Conservation (phyloP, 495 filamentous ascomycete species). For the Ramalina peruviana region DNA sequence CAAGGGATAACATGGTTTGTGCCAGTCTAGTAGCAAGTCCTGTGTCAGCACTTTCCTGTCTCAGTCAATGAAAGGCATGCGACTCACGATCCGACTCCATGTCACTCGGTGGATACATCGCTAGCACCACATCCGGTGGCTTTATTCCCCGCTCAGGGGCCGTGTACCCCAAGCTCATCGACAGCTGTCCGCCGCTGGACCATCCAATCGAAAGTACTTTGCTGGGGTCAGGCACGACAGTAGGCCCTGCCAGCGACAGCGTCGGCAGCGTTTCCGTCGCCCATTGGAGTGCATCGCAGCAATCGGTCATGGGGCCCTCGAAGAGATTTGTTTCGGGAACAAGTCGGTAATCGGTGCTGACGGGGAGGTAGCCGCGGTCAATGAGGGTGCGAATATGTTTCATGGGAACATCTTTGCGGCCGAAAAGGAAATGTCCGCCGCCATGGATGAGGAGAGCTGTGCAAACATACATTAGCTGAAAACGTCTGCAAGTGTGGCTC, state of each 20-base stretch:
- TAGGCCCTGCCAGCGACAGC: constrained; percentile 12
- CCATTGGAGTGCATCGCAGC: constrained; percentile 24
- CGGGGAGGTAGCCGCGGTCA: constrained; percentile 31
- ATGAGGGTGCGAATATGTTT: constrained; percentile 28
- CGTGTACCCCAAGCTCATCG: constrained; percentile 26
- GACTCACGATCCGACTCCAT: constrained; percentile 6
- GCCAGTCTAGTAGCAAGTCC: constrained; percentile 1
- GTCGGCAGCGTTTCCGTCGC: constrained; percentile 21
- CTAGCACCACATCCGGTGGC: constrained; percentile 26
- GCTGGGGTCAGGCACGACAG: constrained; percentile 20
- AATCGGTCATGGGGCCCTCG: constrained; percentile 37
- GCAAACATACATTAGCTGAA: not conserved
- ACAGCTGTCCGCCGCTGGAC: constrained; percentile 39
- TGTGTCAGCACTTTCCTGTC: not conserved
- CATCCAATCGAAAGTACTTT: constrained; percentile 33
- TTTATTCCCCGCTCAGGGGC: not conserved
- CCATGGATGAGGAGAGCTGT: constrained; percentile 45
- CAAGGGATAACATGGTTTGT: constrained; percentile 5
- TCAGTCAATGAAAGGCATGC: not conserved
- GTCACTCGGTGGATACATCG: constrained; percentile 29
- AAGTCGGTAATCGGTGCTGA: constrained; percentile 43
- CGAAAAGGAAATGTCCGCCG: constrained; percentile 35
- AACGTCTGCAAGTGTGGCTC: not conserved
- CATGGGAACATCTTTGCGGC: constrained; percentile 29
- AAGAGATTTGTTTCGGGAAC: constrained; percentile 35